Evolutionary conservation across 805 yeast genomes (phyloP), one percentile per base, ranked within the genome.

Genomic region (Wickerhamomyces canadensis): DNA sequence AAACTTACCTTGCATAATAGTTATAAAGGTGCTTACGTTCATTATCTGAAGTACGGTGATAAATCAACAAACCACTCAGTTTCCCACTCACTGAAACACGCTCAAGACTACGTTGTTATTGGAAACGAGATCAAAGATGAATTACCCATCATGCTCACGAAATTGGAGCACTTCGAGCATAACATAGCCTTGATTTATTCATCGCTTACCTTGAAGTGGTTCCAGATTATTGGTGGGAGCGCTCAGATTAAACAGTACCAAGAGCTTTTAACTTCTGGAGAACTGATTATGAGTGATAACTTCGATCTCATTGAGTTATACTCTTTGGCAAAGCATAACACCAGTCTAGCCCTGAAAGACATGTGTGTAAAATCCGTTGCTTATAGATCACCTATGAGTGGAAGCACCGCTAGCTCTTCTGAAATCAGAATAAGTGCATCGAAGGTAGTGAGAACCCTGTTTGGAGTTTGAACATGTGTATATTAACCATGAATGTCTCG

Each of bases 221-320:
- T 63, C 13, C 51, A 48, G 34, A 44, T 49, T 17, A 33, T 65
- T 26, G 43, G 59, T 18, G 70, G 68, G 5, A 45, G 48, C 3
- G 37, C 26, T 7, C 52, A 50, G 13, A 18, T 61, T 17, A 42
- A 48, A 6, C 51, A 51, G 22, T 64, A 58, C 36, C 37, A 49
- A 4, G 48, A 52, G 19, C 31, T 30, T 12, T n/a, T 52, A 8
- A 37, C 42, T 9, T 22, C 27, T 3, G 43, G 43, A 6, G 50
- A 41, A 12, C 26, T 49, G 13, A 48, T 42, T 6, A 33, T 44
- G 4, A 62, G 63, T 13, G 61, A 57, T 33, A 57, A 62, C 38
- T 58, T 61, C 36, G 70, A 65, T 39, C 61, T 66, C 12, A 45
- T 65, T 22, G 65, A 64, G 39, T 30, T 49, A 25, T 63, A 54